Percentiles rank a stretch among this genome's conserved stretches.
These are phyloP conservation scores for Yamadazyma dendronema DNA, from an alignment of 1,139 yeast species.

Conservation along the genomic window DNA sequence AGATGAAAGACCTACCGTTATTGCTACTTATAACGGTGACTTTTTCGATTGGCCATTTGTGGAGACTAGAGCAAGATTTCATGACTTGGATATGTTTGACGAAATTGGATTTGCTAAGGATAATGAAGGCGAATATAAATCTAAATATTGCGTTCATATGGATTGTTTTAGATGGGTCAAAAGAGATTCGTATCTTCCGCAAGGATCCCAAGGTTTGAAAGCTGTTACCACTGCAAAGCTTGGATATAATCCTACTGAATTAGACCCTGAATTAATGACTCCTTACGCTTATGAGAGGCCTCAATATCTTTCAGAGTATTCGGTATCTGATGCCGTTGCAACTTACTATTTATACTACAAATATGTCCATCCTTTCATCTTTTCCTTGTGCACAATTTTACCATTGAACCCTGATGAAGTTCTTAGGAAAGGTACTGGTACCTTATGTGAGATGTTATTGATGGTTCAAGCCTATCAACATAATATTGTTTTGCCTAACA, in stretches of 20 bases:
- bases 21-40: constrained; percentile 97
- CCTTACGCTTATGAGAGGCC: constrained; percentile 96
- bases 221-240: constrained; percentile 96
- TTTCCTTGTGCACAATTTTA: constrained; percentile 91
- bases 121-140: constrained; percentile 87
- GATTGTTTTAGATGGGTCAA: constrained; percentile 99
- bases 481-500: constrained; percentile 81
- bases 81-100: constrained; percentile 84
- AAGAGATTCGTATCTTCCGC: constrained; percentile 95
- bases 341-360: constrained; percentile 94
- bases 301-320: constrained; percentile 88
- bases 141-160: constrained; percentile 93
- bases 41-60: constrained; percentile 99
- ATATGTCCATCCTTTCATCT: constrained; percentile 95
- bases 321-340: constrained; percentile 99
- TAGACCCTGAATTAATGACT: constrained; percentile 97
- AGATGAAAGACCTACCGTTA: constrained; percentile 88
- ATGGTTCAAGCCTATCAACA: constrained; percentile 94
- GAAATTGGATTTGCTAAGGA: constrained; percentile 95
- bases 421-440: constrained; percentile 95
- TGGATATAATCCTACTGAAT: constrained; percentile 94
- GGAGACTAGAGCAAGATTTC: constrained; percentile 78
- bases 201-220: constrained; percentile 97
- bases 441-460: constrained; percentile 94
- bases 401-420: constrained; percentile 98